These are phyloP conservation scores for Pseudocercospora fuligena DNA, from an alignment of 2,329 filamentous ascomycete species.

Conservation along the genomic window DNA sequence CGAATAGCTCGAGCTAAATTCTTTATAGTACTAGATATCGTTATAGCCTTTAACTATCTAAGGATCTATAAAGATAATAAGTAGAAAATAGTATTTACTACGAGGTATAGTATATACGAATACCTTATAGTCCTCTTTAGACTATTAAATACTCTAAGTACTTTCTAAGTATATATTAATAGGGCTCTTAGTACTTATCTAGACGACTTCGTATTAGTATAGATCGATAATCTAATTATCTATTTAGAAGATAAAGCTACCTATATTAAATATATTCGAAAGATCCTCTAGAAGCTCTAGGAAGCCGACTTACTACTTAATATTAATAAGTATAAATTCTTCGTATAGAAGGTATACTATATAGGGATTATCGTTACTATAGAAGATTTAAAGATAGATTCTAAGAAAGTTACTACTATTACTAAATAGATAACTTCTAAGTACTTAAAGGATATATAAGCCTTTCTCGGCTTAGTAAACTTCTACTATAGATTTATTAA, in stretches of 20 bases:
- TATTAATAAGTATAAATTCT: too few relatives aligned
- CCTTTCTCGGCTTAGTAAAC: constrained; percentile 14
- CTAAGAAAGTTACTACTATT: not conserved
- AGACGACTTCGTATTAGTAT: not conserved
- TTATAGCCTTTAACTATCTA: too few relatives aligned
- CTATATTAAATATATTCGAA: not conserved
- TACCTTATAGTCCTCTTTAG: not conserved
- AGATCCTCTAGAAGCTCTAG: not conserved
- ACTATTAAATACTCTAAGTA: not conserved
- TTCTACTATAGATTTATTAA: constrained; percentile 10
- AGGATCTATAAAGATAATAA: not conserved
- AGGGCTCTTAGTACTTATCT: not conserved
- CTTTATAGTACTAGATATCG: too few relatives aligned
- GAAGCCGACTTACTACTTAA: too few relatives aligned
- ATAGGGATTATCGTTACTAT: not conserved
- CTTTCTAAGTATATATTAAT: not conserved
- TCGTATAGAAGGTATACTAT: too few relatives aligned
- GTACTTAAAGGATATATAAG: constrained; percentile 12
- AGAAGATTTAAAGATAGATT: not conserved
- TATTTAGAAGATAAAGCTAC: not conserved
- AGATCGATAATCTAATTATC: not conserved
- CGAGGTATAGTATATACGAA: not conserved
- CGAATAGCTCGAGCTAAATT: too few relatives aligned
- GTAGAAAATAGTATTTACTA: constrained; percentile 53
- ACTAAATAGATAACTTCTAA: not conserved